These are phyloP conservation scores for Acorus calamus DNA, from an alignment of 106 monocot species.

Conservation along the genomic window DNA sequence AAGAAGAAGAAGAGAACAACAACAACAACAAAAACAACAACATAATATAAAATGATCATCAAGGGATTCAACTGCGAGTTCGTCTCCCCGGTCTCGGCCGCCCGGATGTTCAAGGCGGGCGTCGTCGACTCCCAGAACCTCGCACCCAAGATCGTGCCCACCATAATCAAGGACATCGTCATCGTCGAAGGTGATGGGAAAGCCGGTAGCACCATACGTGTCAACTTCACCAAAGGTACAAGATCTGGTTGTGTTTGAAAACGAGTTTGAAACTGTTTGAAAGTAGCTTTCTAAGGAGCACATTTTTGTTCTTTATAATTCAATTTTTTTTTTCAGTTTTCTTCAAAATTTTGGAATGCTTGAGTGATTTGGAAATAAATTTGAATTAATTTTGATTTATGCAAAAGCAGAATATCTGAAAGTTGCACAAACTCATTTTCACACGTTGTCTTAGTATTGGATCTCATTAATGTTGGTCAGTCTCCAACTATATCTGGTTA, in stretches of 20 bases:
- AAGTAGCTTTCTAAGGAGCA: not conserved
- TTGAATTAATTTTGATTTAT: no score
- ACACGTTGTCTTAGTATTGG: no score
- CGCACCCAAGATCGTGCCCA: not conserved
- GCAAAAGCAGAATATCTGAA: no score
- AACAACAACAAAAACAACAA: no score
- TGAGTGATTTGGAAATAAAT: no score
- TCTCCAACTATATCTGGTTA: no score
- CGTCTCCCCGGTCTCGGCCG: no score
- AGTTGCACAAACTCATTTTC: no score
- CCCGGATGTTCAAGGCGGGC: constrained; percentile 1
- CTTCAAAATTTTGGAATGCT: not conserved
- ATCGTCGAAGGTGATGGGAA: constrained; percentile 12
- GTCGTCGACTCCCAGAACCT: not conserved
- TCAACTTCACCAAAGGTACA: constrained; percentile 10
- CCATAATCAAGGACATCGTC: not conserved
- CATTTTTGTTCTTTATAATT: not conserved
- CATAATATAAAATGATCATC: no score
- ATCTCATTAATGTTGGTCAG: no score
- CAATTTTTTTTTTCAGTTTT: not conserved
- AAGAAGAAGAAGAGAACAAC: no score
- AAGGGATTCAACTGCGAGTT: no score
- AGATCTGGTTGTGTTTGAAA: not conserved
- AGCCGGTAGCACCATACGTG: constrained; percentile 3
- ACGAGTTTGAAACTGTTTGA: not conserved